Conservation (phyloP, 352 stramenopile genomes). For the Phytophthora ohioensis region DNA sequence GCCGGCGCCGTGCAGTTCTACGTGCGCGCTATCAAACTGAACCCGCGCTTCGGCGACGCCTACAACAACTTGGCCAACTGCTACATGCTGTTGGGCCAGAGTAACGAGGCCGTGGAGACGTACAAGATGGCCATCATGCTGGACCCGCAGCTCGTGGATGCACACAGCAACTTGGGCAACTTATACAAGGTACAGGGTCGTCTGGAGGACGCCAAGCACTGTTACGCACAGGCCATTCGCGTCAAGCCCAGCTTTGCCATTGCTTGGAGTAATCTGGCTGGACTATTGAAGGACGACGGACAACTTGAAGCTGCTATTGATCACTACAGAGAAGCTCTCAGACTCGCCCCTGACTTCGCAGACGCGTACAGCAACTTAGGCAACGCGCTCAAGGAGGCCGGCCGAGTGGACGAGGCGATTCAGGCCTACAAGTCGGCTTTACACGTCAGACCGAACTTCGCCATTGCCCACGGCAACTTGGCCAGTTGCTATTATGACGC, state of each 20-base stretch:
- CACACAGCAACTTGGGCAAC: conserved; percentile 96
- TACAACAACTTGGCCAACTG: conserved; percentile 94
- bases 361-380: conserved; percentile 90
- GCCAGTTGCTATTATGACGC: conserved; percentile 92
- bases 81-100: conserved; percentile 94
- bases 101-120: conserved; percentile 91
- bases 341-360: conserved; percentile 84
- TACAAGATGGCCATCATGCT: conserved; percentile 95
- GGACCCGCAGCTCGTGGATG: conserved; percentile 91
- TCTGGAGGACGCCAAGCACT: conserved; percentile 88
- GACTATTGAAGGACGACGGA: conserved; percentile 92
- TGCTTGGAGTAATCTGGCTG: conserved; percentile 93
- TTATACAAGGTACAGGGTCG: conserved; percentile 91
- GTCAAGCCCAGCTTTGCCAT: conserved; percentile 92
- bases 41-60: conserved; percentile 91
- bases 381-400: conserved; percentile 86
- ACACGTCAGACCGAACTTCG: conserved; percentile 89
- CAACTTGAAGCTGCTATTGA: conserved; percentile 84
- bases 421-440: conserved; percentile 89
- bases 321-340: conserved; percentile 88
- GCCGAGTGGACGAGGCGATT: conserved; percentile 77
- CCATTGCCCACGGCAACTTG: conserved; percentile 93
- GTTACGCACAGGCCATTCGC: conserved; percentile 92
- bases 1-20: conserved; percentile 94
- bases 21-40: conserved; percentile 93